Percentiles rank a stretch among this genome's conserved stretches.
Evolutionary conservation across 2,329 filamentous ascomycete species (phyloP).

Genomic region (Karstenula rhodostoma): DNA sequence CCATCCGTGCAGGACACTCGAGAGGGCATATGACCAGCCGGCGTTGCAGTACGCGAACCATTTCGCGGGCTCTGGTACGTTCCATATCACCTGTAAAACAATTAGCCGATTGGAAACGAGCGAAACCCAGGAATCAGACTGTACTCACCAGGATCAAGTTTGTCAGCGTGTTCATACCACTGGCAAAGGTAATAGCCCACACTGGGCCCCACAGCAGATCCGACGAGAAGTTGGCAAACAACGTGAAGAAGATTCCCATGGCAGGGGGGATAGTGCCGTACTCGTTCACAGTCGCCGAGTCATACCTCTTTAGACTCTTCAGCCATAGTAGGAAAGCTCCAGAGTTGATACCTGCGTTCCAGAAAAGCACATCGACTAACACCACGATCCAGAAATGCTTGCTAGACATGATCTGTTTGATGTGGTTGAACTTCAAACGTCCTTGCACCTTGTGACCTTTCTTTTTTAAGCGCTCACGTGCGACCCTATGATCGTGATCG

Average conservation of each 20-base stretch:
- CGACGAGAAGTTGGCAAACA: slow-evolving; percentile 63
- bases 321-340: slow-evolving; percentile 67
- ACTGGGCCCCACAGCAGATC: slow-evolving; percentile 62
- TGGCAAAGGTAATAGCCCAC: slow-evolving; percentile 63
- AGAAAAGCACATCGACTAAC: slow-evolving; percentile 64
- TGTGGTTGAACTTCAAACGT: slow-evolving; percentile 25
- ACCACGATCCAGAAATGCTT: slow-evolving; percentile 61
- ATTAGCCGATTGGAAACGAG: slow-evolving; percentile 43
- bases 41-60: slow-evolving; percentile 64
- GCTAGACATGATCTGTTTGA: slow-evolving; percentile 45
- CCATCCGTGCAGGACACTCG: slow-evolving; percentile 65
- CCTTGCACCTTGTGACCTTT: slow-evolving; percentile 50
- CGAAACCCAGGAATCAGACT: slow-evolving; percentile 53
- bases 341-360: slow-evolving; percentile 61
- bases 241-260: slow-evolving; percentile 64
- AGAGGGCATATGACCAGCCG: slow-evolving; percentile 61
- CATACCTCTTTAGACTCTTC: slow-evolving; percentile 62
- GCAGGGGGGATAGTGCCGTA: slow-evolving; percentile 62
- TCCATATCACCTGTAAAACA: slow-evolving; percentile 63
- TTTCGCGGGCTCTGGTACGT: slow-evolving; percentile 62
- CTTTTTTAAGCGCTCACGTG: slow-evolving; percentile 55
- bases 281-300: slow-evolving; percentile 58
- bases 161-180: background rate
- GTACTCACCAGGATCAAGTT: background rate
- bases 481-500: slow-evolving; percentile 57